Base-by-base conservation (phyloP, 768 basidiomycete species). In the Mycena leptocephala region DNA sequence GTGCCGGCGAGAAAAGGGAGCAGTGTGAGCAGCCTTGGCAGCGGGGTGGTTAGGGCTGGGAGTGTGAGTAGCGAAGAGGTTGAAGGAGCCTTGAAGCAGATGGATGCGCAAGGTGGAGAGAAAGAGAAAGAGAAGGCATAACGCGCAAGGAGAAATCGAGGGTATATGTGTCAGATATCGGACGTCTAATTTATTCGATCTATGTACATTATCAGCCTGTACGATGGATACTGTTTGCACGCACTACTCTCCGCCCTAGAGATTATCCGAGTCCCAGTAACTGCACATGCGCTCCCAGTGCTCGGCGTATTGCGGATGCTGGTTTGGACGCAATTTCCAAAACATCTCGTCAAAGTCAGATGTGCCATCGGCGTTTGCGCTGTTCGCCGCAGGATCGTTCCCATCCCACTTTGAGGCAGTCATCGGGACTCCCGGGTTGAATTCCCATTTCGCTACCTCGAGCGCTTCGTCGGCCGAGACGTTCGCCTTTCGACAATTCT, bases 61-160 rank as follows among this genome's bases (percentile, higher is more conserved):
- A 74, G 72, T 28, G 72, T 77, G 28, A 74, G 76, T 32, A 51
- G 76, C 14, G 39, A 70, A 7, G 67, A 65, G 61, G 72, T 74
- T 1, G 72, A 77, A 26, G 48, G 39, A 7, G 72, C 68, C 5
- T 48, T 77, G 67, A 67, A 66, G 46, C n/a, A 71, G n/a, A 48
- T 46, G 76, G 67, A 51, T 61, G 13, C 30, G n/a, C 2, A 35
- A 73, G 2, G 26, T 51, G 59, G 73, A 55, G 43, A 73, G 11
- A 55, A 59, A 20, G 37, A 26, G 37, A 26, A 43, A 11, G 53
- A 18, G 53, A 28, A 55, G 53, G 10, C 24, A n/a, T n/a, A n/a
- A n/a, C n/a, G n/a, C n/a, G n/a, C n/a, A n/a, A n/a, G n/a, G n/a
- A n/a, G n/a, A n/a, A n/a, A n/a, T n/a, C n/a, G n/a, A n/a, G n/a